Conservation (phyloP, 176 grass and related monocot species). For the Poa pratensis region DNA sequence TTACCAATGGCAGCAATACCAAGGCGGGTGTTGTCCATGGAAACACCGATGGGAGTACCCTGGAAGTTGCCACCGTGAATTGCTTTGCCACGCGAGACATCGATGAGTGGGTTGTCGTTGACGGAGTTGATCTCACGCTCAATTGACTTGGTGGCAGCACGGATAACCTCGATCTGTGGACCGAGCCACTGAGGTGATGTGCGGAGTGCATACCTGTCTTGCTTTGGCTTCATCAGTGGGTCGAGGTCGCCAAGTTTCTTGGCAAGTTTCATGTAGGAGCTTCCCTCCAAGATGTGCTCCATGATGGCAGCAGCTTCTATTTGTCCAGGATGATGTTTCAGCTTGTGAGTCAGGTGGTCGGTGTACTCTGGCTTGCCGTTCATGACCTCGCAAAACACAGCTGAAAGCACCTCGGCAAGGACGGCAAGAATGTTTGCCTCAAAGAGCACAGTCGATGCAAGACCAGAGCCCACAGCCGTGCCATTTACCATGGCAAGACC, state of each 20-base stretch:
- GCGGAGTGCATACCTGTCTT: conserved; percentile 81
- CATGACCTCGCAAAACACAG: conserved; percentile 65
- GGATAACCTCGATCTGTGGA: conserved; percentile 81
- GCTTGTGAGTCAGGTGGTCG: not conserved
- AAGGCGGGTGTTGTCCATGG: conserved; percentile 85
- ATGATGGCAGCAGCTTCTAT: conserved; percentile 58
- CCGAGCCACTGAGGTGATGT: conserved; percentile 88
- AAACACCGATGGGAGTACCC: conserved; percentile 87
- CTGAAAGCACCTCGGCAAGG: conserved; percentile 72
- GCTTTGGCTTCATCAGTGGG: conserved; percentile 79
- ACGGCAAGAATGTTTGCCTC: conserved; percentile 76
- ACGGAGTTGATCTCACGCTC: conserved; percentile 95
- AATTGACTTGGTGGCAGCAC: conserved; percentile 75
- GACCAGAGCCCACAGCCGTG: conserved; percentile 80
- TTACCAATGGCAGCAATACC: conserved; percentile 80
- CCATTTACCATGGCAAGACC: conserved; percentile 89
- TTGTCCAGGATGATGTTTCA: conserved; percentile 64
- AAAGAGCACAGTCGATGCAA: conserved; percentile 77
- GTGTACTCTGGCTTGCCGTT: conserved; percentile 13
- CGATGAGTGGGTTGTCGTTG: conserved; percentile 87
- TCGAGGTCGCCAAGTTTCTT: conserved; percentile 76
- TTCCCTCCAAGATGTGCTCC: conserved; percentile 32
- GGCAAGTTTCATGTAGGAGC: conserved; percentile 83
- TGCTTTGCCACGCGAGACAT: conserved; percentile 64
- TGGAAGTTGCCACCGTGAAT: conserved; percentile 87